Percentiles rank a stretch among this genome's conserved stretches.
Conservation (phyloP, 225 moss, liverwort and hornwort species). For the Marchantia paleacea region DNA sequence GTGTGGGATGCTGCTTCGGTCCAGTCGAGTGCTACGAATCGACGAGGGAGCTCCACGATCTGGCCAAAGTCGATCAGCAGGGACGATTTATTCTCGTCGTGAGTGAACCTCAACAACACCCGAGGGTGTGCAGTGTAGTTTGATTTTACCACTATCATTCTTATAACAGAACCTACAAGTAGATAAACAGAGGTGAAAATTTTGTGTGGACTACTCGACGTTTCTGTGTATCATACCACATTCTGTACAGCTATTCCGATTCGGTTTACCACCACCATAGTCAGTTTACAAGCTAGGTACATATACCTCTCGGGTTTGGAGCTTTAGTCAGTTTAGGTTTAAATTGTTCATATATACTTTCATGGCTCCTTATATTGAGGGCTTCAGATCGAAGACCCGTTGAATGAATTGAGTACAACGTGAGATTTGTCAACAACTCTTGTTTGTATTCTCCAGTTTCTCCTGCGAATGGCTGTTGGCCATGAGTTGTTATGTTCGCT, state of each 20-base stretch:
- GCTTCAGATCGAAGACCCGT: conserved; percentile 7
- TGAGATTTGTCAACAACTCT: background rate
- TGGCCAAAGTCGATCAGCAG: background rate
- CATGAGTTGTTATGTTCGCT: background rate
- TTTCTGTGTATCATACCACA: conserved; percentile 22
- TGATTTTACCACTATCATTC: conserved; percentile 1
- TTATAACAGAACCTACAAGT: background rate
- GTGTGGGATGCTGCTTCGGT: conserved; percentile 13
- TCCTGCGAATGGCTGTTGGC: too few species aligned
- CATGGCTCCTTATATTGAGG: conserved; percentile 5
- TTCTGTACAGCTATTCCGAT: conserved; percentile 30
- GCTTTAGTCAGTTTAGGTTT: background rate
- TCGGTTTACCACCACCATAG: conserved; percentile 10
- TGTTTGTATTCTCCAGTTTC: background rate
- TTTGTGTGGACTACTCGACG: conserved; percentile 25
- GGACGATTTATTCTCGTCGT: conserved; percentile 12
- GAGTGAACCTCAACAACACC: conserved; percentile 4
- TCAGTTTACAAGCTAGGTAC: background rate
- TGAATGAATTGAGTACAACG: conserved; percentile 4
- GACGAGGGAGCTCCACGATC: background rate
- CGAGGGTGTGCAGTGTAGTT: background rate
- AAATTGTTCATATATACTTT: conserved; percentile 7
- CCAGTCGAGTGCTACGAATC: background rate
- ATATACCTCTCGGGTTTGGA: conserved; percentile 1
- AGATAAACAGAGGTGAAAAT: conserved; percentile 7